Percentiles rank a stretch among this genome's conserved stretches.
These are phyloP conservation scores for Chrysosporium keratinophilum DNA, from an alignment of 2,329 filamentous ascomycete species.

Conservation along the genomic window DNA sequence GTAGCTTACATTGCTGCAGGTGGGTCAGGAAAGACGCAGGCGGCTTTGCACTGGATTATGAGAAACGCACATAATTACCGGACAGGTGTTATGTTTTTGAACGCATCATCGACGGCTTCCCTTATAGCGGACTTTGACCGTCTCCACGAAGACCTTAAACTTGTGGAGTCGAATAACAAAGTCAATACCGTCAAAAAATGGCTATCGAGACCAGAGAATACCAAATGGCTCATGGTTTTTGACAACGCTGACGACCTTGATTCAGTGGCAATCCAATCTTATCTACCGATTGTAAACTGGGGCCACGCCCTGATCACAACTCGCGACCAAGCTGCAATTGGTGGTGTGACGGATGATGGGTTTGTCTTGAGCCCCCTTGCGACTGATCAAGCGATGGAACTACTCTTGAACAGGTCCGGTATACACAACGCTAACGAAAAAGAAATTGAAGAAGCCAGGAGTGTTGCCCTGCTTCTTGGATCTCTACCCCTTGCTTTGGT, in stretches of 20 bases:
- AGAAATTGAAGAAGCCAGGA: constrained; percentile 10
- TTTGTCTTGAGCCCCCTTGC: constrained; percentile 7
- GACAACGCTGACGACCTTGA: constrained; percentile 18
- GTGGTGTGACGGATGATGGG: constrained; percentile 7
- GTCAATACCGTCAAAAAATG: constrained; percentile 9
- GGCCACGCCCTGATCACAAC: constrained; percentile 14
- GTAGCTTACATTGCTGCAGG: not conserved
- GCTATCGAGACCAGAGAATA: constrained; percentile 10
- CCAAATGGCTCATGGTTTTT: constrained; percentile 19
- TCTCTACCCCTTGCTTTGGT: constrained; percentile 16
- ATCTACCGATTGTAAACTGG: constrained; percentile 10
- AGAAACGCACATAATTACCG: not conserved
- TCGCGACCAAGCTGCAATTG: constrained; percentile 4
- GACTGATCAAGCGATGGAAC: constrained; percentile 11
- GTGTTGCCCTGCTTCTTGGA: constrained; percentile 12
- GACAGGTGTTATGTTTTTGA: not conserved
- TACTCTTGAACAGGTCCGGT: constrained; percentile 13
- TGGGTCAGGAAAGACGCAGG: constrained; percentile 12
- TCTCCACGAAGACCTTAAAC: not conserved
- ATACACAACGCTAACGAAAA: constrained; percentile 11
- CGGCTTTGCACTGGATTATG: not conserved
- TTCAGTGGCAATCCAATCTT: constrained; percentile 3
- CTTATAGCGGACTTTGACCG: constrained; percentile 4
- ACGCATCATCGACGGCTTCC: not conserved
- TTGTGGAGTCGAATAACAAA: not conserved